Conservation (phyloP, 768 basidiomycete species). For the Lactarius deliciosus region DNA sequence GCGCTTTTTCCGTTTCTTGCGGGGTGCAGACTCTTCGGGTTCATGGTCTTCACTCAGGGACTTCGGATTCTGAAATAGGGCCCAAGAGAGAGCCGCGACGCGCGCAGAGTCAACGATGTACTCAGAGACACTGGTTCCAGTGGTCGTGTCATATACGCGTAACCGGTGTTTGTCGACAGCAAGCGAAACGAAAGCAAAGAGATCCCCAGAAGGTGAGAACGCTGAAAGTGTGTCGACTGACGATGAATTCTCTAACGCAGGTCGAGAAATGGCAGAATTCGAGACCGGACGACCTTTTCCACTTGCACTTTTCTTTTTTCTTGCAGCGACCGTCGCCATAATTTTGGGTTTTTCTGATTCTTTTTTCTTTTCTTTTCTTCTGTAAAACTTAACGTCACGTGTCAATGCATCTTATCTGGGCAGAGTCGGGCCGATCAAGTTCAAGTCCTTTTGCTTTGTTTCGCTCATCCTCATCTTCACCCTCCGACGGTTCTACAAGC, state of each 20-base stretch:
- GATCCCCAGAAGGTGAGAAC: conserved; percentile 56
- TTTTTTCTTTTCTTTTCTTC: background rate
- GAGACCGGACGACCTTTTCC: conserved; percentile 51
- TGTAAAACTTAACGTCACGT: conserved; percentile 17
- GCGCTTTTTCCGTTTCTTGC: conserved; percentile 56
- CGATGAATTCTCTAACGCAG: conserved; percentile 49
- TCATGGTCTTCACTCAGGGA: conserved; percentile 31
- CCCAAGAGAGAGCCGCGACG: conserved; percentile 57
- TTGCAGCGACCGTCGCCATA: conserved; percentile 50
- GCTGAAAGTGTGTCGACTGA: conserved; percentile 47
- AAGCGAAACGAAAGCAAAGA: conserved; percentile 62
- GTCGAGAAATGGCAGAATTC: conserved; percentile 56
- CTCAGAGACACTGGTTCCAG: conserved; percentile 58
- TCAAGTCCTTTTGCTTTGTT: background rate
- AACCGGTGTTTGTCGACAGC: conserved; percentile 72
- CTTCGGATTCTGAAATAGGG: conserved; percentile 37
- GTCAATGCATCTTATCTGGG: conserved; percentile 1
- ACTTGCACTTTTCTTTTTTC: conserved; percentile 55
- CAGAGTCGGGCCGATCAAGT: conserved; percentile 7
- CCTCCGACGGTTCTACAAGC: background rate
- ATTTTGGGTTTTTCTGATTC: background rate
- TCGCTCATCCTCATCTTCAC: background rate
- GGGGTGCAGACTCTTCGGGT: conserved; percentile 38
- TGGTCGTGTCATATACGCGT: conserved; percentile 58
- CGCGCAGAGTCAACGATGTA: conserved; percentile 55